Conservation (phyloP, 1,139 yeast species). For the Lipomyces yarrowii region DNA sequence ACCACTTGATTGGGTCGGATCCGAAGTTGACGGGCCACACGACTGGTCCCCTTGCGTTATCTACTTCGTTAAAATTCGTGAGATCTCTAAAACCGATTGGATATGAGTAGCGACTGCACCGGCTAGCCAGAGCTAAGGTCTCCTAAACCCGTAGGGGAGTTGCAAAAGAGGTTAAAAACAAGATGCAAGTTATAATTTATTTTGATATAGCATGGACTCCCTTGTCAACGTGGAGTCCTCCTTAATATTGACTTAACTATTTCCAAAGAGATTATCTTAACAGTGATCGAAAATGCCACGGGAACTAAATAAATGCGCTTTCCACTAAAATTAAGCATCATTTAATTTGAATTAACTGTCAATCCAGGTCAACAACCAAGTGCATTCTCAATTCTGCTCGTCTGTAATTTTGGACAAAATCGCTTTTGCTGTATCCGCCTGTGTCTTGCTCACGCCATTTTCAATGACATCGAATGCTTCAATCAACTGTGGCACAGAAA, state of each 20-base stretch:
- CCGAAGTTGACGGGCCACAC: not conserved
- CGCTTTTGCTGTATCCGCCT: not conserved
- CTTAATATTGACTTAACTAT: too few relatives aligned
- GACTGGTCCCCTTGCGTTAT: not conserved
- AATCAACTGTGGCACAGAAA: not conserved
- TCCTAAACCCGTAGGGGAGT: too few relatives aligned
- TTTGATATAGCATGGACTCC: too few relatives aligned
- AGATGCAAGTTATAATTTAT: too few relatives aligned
- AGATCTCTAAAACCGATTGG: not conserved
- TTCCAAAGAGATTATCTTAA: too few relatives aligned
- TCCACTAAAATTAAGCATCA: too few relatives aligned
- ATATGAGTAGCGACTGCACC: not conserved
- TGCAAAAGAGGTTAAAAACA: too few relatives aligned
- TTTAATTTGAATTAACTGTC: too few relatives aligned
- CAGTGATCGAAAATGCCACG: too few relatives aligned
- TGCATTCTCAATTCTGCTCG: not conserved
- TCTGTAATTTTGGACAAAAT: conserved; percentile 1
- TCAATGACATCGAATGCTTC: conserved; percentile 1
- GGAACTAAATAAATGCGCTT: too few relatives aligned
- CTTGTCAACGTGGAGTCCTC: too few relatives aligned
- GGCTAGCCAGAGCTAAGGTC: too few relatives aligned
- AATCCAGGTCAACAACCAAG: not conserved
- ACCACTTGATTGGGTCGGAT: conserved; percentile 13
- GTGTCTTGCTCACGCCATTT: not conserved
- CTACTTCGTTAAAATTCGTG: not conserved